These are phyloP conservation scores for Leccinum olivaceopallidum DNA, from an alignment of 768 basidiomycete genomes.

Conservation along the genomic window DNA sequence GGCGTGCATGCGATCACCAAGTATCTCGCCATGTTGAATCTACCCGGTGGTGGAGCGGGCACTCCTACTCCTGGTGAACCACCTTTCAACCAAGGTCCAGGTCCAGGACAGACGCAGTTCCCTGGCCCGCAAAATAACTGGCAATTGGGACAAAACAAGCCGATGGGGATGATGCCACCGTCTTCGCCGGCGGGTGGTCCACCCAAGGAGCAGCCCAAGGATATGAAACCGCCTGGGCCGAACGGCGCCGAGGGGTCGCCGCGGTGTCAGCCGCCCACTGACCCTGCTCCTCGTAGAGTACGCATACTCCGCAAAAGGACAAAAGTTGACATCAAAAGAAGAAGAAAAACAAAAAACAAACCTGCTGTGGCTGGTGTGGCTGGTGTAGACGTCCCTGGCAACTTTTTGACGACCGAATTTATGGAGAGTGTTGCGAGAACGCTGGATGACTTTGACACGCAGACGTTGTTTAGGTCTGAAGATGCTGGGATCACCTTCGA, in stretches of 20 bases:
- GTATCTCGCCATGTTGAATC: constrained; percentile 30
- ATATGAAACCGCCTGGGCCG: constrained; percentile 32
- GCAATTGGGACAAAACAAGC: constrained; percentile 33
- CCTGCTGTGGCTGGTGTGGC: constrained; percentile 23
- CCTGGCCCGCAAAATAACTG: constrained; percentile 32
- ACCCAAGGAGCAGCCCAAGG: constrained; percentile 34
- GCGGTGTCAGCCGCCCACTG: constrained; percentile 35
- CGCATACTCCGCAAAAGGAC: no score
- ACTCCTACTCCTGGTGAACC: constrained; percentile 48
- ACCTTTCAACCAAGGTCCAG: constrained; percentile 35
- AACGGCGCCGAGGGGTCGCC: constrained; percentile 42
- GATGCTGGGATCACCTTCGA: constrained; percentile 60
- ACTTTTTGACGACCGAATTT: constrained; percentile 38
- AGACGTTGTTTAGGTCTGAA: constrained; percentile 43
- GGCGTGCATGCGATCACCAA: constrained; percentile 39
- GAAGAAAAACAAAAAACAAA: no score
- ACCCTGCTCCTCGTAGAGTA: no score
- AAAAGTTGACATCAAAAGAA: no score
- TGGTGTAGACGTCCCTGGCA: constrained; percentile 19
- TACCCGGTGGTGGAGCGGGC: constrained; percentile 36
- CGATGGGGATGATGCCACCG: constrained; percentile 50
- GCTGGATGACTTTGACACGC: constrained; percentile 41
- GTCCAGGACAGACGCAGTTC: constrained; percentile 35
- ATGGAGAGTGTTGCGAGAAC: constrained; percentile 43
- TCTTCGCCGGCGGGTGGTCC: constrained; percentile 48